Evolutionary conservation across 2,329 filamentous ascomycete species (phyloP), one percentile per base, ranked within the genome.

Genomic region (Trichoderma atroviride): DNA sequence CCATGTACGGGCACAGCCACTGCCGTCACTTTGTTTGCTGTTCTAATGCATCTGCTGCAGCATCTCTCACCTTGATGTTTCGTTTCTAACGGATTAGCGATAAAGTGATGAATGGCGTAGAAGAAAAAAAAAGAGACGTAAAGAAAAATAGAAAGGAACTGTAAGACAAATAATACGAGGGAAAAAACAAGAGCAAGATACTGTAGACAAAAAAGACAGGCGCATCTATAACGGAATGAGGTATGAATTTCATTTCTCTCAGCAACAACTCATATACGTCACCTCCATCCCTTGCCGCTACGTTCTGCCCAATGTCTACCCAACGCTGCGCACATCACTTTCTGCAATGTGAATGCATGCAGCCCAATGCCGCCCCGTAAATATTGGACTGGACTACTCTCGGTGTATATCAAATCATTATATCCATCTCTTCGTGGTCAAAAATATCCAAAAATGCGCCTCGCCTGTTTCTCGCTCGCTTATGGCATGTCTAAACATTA

Each of bases 371-470:
- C 43, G 43, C 43, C 59, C 59, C 59, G 29, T 52, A 31, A 22
- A 62, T 62, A 29, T 14, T 35, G 33, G 33, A 35, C 33, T 35
- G 31, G 31, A 35, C 33, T 35, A 35, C 33, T 13, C 40, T 24
- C 29, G 24, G 50, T 55, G 35, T 19, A 55, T 40, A 55, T 55
- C 61, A 55, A 55, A 22, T 37, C 50, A 29, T 63, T 29, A 33
- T 40, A 63, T 3, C 33, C 11, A 14, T 55, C 47, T 31, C 60
- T 22, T 55, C 10, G 35, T 55, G 35, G 33, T 33, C 50, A 50
- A 22, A 16, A 31, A 22, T 40, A 35, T 43, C 61, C 61, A 55
- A 55, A 55, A 13, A 35, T 64, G 37, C 61, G 61, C 61, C 61
- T 53, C 33, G 61, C 61, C 50, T 55, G 50, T 64, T 43, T 43